Evolutionary conservation across 257 asterid species (phyloP), one percentile per base, ranked within the genome.

Genomic region (Nicotiana knightiana): DNA sequence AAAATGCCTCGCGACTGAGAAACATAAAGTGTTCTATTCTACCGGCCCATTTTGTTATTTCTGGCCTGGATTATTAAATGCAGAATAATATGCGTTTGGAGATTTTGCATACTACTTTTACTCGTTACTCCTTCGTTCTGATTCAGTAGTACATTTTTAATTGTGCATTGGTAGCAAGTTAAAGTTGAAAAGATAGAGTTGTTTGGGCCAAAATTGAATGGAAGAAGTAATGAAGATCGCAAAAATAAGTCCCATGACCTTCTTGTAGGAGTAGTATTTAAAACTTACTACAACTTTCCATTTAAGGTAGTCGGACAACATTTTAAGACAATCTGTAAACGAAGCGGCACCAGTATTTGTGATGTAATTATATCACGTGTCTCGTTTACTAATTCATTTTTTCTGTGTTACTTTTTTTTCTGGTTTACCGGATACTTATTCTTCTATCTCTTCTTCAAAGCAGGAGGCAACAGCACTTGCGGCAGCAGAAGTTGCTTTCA

Each of bases 401-500:
- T 55, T 46, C 1, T 46, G n/a, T 70, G 39, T 75, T 75, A 12
- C n/a, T 26, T 53, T 9, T 1, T 54, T 4, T 17, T 39, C 35
- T 32, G 35, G 37, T 62, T 61, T 79, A 21, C 46, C 35, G 9
- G 43, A 26, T 35, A 13, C 9, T 8, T 54, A 13, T 76, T 9
- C 33, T 3, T 55, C 0, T 46, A 39, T 63, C 51, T 18, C 11
- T 18, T 51, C 26, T 18, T 51, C 9, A 53, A 83, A 79, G 21
- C 86, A 89, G 92, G 92, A 89, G 84, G 89, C 89, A 17, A 88
- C 90, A 55, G 84, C 87, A 6, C 32, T 84, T 30, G 85, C 90
- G 18, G 90, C 92, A 35, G 86, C 89, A 17, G 92, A 89, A 77
- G 90, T 89, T 81, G 90, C 90, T 59, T 87, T 87, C 82, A 76